Evolutionary conservation across 2,329 filamentous ascomycete genomes (phyloP).

Genomic region (Paradendryphiella salina): DNA sequence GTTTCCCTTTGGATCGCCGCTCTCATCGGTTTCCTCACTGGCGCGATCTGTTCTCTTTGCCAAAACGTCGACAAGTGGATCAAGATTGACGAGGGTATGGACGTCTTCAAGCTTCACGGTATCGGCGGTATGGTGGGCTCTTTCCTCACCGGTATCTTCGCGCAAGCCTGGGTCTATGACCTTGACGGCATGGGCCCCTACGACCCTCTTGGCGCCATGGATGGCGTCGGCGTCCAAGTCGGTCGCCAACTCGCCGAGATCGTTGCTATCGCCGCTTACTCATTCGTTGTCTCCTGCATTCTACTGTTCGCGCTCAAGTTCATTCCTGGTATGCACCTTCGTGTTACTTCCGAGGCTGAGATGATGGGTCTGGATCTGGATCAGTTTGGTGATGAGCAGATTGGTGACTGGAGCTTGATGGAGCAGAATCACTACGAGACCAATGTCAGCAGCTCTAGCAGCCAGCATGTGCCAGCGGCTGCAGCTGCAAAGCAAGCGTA

Average conservation of each 20-base stretch:
- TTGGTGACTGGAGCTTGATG: conserved; percentile 55
- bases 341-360: conserved; percentile 60
- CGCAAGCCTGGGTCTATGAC: conserved; percentile 52
- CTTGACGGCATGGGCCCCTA: conserved; percentile 56
- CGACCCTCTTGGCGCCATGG: conserved; percentile 54
- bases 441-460: conserved; percentile 30
- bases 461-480: conserved; percentile 16
- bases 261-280: conserved; percentile 57
- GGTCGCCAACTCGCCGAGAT: conserved; percentile 62
- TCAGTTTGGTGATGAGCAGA: conserved; percentile 63
- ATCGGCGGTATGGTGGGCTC: conserved; percentile 62
- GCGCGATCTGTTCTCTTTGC: conserved; percentile 54
- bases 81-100: conserved; percentile 61
- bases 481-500: conserved; percentile 16
- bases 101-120: conserved; percentile 63
- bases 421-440: conserved; percentile 33
- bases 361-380: conserved; percentile 59
- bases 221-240: conserved; percentile 60
- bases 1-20: conserved; percentile 59
- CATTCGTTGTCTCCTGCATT: conserved; percentile 57
- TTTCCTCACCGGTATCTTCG: conserved; percentile 63
- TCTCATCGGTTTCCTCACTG: conserved; percentile 60
- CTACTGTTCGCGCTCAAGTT: conserved; percentile 58
- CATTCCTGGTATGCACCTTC: conserved; percentile 58
- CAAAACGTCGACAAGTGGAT: conserved; percentile 60